A percentile compares a stretch with the other conserved stretches of the same genome.
phyloP scores from a whole-genome alignment of 228 moss, liverwort and hornwort species.

The Sphagnum magellanicum region DNA sequence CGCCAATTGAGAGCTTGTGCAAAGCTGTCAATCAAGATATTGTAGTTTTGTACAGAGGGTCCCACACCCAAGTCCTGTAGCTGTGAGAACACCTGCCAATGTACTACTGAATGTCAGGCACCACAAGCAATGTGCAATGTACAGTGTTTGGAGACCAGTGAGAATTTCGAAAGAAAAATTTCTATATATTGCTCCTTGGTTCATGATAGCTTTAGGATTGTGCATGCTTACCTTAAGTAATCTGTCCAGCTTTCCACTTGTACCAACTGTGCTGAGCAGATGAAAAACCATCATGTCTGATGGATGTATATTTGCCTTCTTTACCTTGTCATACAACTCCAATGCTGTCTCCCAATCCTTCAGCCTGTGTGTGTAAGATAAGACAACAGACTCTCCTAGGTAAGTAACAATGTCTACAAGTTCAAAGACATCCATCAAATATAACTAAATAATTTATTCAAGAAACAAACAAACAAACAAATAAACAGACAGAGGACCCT shows the following conservation, averaged over 20 bases:
- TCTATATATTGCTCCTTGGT: neutral
- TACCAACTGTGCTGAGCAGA: conserved; percentile 66
- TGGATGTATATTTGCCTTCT: conserved; percentile 27
- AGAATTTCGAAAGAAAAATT: neutral
- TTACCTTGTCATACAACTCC: conserved; percentile 50
- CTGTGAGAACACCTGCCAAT: conserved; percentile 43
- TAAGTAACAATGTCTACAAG: conserved; percentile 3
- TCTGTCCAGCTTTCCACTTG: conserved; percentile 64
- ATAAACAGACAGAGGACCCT: neutral
- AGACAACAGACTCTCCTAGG: neutral
- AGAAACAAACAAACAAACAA: no score
- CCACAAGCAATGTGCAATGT: neutral
- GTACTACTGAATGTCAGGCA: conserved; percentile 3
- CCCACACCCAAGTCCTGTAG: conserved; percentile 47
- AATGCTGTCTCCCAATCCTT: conserved; percentile 74
- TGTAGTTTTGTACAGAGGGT: conserved; percentile 41
- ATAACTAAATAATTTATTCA: neutral
- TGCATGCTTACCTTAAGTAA: conserved; percentile 45
- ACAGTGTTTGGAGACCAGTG: neutral
- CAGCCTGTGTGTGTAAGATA: conserved; percentile 23
- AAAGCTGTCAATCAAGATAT: conserved; percentile 55
- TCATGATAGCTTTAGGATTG: no score
- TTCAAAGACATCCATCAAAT: neutral
- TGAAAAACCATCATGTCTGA: conserved; percentile 34
- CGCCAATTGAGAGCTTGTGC: conserved; percentile 69